These are phyloP conservation scores for Cercophora sp. DNA, from an alignment of 495 filamentous ascomycete species.

Conservation along the genomic window DNA sequence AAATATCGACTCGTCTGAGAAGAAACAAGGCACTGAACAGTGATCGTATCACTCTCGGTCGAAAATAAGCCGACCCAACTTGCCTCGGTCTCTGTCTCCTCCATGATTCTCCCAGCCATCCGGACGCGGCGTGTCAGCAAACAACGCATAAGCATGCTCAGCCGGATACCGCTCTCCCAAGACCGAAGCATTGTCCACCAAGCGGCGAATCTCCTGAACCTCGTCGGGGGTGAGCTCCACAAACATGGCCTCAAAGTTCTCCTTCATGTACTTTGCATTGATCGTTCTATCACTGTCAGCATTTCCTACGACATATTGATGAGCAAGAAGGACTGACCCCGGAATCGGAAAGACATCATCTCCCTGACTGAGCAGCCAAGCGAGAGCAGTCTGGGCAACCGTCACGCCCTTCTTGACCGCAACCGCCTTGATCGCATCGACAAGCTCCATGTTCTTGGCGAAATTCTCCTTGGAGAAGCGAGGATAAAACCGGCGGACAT, in stretches of 20 bases:
- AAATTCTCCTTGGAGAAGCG: conserved; percentile 69
- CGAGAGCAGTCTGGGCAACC: conserved; percentile 68
- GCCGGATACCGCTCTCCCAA: conserved; percentile 12
- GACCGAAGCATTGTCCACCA: conserved; percentile 15
- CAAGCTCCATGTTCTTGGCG: conserved; percentile 68
- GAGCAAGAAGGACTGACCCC: not conserved
- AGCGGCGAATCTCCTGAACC: conserved; percentile 6
- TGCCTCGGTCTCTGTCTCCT: no score
- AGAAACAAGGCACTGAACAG: no score
- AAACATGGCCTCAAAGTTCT: conserved; percentile 11
- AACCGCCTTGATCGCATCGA: conserved; percentile 58
- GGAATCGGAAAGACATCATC: conserved; percentile 41
- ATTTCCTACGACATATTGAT: not conserved
- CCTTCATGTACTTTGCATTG: conserved; percentile 6
- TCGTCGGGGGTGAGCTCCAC: conserved; percentile 10
- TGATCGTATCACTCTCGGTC: no score
- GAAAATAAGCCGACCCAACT: no score
- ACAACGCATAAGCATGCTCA: not conserved
- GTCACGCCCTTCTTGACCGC: conserved; percentile 67
- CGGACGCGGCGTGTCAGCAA: not conserved
- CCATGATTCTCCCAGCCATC: not conserved
- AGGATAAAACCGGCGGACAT: conserved; percentile 46
- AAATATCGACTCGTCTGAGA: no score
- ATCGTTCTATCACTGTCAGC: conserved; percentile 4
- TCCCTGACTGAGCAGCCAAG: conserved; percentile 60